These are phyloP conservation scores for Dothistroma septosporum DNA, from an alignment of 2,329 filamentous ascomycete species.

Conservation along the genomic window DNA sequence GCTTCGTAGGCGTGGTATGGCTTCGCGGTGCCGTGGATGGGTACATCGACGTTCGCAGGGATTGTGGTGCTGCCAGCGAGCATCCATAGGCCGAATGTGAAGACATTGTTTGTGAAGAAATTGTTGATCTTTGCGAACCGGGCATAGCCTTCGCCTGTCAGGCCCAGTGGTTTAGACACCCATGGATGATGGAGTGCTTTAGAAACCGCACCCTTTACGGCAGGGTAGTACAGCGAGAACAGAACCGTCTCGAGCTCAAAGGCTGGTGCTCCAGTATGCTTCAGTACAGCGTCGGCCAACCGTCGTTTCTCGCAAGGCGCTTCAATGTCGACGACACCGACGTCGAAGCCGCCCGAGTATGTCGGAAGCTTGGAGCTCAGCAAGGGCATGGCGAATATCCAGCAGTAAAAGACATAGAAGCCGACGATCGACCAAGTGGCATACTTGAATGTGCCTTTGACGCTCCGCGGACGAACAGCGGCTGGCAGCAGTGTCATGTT, in stretches of 20 bases:
- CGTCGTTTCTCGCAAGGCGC: slow-evolving; percentile 35
- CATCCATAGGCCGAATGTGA: slow-evolving; percentile 41
- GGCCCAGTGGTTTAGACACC: slow-evolving; percentile 42
- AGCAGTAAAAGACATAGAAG: slow-evolving; percentile 35
- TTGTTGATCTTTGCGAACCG: slow-evolving; percentile 40
- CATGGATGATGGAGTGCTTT: slow-evolving; percentile 37
- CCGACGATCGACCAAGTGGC: slow-evolving; percentile 14
- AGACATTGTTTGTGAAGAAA: slow-evolving; percentile 35
- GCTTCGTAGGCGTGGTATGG: slow-evolving; percentile 29
- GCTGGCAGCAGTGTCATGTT: slow-evolving; percentile 12
- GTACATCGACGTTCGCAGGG: slow-evolving; percentile 43
- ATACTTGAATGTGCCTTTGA: slow-evolving; percentile 12
- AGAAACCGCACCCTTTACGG: slow-evolving; percentile 28
- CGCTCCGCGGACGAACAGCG: slow-evolving; percentile 16
- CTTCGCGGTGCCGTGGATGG: slow-evolving; percentile 34
- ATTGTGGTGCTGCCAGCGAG: slow-evolving; percentile 42
- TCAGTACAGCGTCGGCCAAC: slow-evolving; percentile 37
- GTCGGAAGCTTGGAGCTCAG: slow-evolving; percentile 40
- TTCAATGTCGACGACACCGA: slow-evolving; percentile 45
- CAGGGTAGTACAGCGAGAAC: slow-evolving; percentile 46
- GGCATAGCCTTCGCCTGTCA: slow-evolving; percentile 44
- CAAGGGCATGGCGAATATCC: slow-evolving; percentile 40
- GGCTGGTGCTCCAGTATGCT: slow-evolving; percentile 38
- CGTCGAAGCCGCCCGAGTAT: slow-evolving; percentile 42
- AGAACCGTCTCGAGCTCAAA: slow-evolving; percentile 45